Conservation (phyloP, 192 early-diverging fungal genomes). For the Dispira simplex region DNA sequence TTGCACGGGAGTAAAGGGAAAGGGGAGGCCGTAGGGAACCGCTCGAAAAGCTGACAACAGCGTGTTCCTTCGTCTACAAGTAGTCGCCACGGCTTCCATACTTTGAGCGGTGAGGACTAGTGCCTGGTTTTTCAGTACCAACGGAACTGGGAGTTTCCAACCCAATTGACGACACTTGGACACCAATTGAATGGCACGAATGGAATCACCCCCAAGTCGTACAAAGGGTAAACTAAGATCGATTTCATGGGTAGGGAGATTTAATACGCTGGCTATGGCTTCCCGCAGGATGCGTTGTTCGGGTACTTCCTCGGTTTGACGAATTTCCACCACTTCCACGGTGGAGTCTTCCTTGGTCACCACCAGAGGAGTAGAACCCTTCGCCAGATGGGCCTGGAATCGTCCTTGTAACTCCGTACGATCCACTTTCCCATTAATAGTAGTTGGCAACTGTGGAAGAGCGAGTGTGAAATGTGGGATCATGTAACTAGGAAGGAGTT, state of each 20-base stretch:
- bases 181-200: constrained; percentile 5
- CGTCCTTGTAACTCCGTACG: background rate
- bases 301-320: background rate
- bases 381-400: background rate
- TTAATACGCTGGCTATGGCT: background rate
- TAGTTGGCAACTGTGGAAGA: background rate
- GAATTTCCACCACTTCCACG: background rate
- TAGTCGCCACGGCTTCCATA: no score
- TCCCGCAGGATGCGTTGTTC: background rate
- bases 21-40: background rate
- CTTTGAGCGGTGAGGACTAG: no score
- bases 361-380: no score
- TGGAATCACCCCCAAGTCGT: background rate
- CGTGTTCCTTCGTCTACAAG: no score
- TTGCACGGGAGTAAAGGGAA: constrained; percentile 1
- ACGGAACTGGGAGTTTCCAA: background rate
- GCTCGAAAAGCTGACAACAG: no score
- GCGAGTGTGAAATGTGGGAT: background rate
- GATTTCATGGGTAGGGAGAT: background rate
- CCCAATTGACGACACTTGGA: background rate
- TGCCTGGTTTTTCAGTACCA: no score
- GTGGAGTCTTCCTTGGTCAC: background rate
- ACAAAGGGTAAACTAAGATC: background rate
- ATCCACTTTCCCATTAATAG: background rate
- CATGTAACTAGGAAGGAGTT: background rate